These are phyloP conservation scores for Mucor racemosus DNA, from an alignment of 371 early-diverging fungal genomes.

Conservation along the genomic window DNA sequence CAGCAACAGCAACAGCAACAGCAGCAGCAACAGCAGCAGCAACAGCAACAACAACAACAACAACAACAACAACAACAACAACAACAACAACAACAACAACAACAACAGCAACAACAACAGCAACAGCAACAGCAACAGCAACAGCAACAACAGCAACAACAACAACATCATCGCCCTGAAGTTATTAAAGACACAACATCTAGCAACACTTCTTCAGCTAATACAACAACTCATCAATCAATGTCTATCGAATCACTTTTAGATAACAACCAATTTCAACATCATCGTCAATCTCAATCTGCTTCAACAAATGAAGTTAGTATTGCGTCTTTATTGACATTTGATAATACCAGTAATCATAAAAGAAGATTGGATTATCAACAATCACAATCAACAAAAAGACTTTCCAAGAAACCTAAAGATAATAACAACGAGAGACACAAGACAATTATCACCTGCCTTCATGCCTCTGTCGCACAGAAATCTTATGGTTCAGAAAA, in stretches of 20 bases:
- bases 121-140: not conserved
- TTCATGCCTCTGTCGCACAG: slow-evolving; percentile 78
- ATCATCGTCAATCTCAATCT: slow-evolving; percentile 23
- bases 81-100: too few species aligned
- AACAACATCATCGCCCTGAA: not conserved
- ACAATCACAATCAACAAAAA: slow-evolving; percentile 4
- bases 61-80: too few species aligned
- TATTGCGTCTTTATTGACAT: slow-evolving; percentile 22
- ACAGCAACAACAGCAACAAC: too few species aligned
- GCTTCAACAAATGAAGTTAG: slow-evolving; percentile 21
- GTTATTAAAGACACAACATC: not conserved
- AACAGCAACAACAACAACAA: too few species aligned
- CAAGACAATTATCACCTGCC: slow-evolving; percentile 61
- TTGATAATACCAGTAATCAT: slow-evolving; percentile 21
- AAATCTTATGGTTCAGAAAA: slow-evolving; percentile 92
- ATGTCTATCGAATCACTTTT: slow-evolving; percentile 45
- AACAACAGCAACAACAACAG: too few species aligned
- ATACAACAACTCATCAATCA: slow-evolving; percentile 7
- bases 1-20: too few species aligned
- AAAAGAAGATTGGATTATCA: slow-evolving; percentile 23
- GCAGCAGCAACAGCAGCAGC: too few species aligned
- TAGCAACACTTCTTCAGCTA: not conserved
- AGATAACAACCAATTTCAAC: slow-evolving; percentile 16
- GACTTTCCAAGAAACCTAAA: slow-evolving; percentile 7
- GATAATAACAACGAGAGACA: slow-evolving; percentile 13